phyloP scores from a whole-genome alignment of 1,139 yeast genomes.

The Scheffersomyces quercinus region DNA sequence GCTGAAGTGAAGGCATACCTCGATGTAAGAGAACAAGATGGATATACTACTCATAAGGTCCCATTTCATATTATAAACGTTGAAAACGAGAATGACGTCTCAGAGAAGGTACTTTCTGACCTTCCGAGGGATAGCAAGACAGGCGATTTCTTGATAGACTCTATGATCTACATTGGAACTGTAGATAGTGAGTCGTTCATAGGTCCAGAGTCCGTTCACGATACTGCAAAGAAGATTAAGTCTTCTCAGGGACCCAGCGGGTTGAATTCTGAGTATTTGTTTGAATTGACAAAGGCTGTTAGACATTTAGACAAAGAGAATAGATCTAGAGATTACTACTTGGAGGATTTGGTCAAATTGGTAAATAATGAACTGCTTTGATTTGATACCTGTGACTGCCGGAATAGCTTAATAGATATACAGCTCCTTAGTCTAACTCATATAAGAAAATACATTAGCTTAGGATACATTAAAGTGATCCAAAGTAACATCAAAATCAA shows the following conservation, averaged over 20 bases:
- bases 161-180: conserved; percentile 82
- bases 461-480: no score
- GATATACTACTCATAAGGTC: conserved; percentile 73
- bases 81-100: conserved; percentile 11
- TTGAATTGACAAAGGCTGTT: conserved; percentile 54
- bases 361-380: conserved; percentile 2
- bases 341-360: conserved; percentile 33
- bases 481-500: no score
- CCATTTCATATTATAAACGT: conserved; percentile 56
- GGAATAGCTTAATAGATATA: no score
- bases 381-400: no score
- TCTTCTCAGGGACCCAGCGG: conserved; percentile 78
- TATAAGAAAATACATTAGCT: no score
- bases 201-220: conserved; percentile 67
- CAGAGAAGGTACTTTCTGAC: neutral
- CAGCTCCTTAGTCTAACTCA: no score
- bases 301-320: conserved; percentile 42
- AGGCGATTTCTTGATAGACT: conserved; percentile 48
- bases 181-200: conserved; percentile 77
- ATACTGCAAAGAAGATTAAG: conserved; percentile 63
- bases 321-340: conserved; percentile 32
- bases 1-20: conserved; percentile 63
- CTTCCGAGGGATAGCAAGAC: conserved; percentile 25
- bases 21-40: conserved; percentile 85
- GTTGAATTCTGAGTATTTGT: conserved; percentile 68